Conservation (phyloP, 2,329 filamentous ascomycete species). For the Cryphonectria radicalis region DNA sequence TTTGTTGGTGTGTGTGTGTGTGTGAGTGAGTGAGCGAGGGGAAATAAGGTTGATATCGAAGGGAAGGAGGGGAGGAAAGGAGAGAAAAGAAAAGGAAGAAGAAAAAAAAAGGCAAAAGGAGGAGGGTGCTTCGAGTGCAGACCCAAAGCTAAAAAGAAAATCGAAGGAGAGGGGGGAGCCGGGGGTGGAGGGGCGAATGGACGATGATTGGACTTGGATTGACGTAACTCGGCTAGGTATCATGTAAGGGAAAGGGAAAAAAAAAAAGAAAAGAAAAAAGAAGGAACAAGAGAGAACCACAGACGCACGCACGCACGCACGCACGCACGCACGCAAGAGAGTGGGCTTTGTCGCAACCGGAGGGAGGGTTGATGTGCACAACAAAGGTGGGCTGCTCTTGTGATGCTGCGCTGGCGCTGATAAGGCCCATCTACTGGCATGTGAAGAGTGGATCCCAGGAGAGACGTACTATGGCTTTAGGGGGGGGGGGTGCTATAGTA, state of each 20-base stretch:
- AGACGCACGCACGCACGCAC: too few relatives aligned
- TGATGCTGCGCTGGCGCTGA: slow-evolving; percentile 7
- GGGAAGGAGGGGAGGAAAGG: neutral
- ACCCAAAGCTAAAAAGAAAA: neutral
- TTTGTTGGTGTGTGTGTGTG: neutral
- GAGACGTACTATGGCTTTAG: neutral
- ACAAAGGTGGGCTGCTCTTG: slow-evolving; percentile 7
- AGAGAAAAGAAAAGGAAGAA: neutral
- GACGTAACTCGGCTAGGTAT: slow-evolving; percentile 11
- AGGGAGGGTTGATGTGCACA: neutral
- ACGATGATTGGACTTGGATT: neutral
- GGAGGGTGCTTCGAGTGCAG: neutral
- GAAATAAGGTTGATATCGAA: neutral
- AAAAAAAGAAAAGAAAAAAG: neutral
- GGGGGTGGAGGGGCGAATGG: neutral
- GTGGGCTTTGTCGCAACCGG: slow-evolving; percentile 6
- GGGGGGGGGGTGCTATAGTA: neutral
- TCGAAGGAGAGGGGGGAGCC: neutral
- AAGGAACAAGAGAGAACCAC: neutral
- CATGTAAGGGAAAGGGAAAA: neutral
- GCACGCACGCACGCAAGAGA: neutral
- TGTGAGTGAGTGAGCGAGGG: neutral
- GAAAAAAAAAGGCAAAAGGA: neutral
- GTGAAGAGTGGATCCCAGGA: slow-evolving; percentile 7
- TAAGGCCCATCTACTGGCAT: slow-evolving; percentile 8